A percentile compares a stretch with the other conserved stretches of the same genome.
These are phyloP conservation scores for Fusarium sp. DNA, from an alignment of 2,329 filamentous ascomycete species.

Conservation along the genomic window DNA sequence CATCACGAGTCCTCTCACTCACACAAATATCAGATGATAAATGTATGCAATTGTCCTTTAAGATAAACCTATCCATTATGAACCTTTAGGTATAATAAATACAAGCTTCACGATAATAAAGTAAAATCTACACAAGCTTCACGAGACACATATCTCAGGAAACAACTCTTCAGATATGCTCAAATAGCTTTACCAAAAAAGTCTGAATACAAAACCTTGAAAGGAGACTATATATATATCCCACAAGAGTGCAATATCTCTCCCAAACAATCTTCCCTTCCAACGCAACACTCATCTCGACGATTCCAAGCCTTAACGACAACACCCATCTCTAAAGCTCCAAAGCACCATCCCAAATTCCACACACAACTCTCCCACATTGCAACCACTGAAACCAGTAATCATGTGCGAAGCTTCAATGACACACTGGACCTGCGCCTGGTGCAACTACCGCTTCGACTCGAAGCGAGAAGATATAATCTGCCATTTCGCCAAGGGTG, in stretches of 20 bases:
- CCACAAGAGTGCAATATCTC: background rate
- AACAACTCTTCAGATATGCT: background rate
- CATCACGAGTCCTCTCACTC: too few relatives aligned
- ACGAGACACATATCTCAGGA: background rate
- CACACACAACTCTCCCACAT: too few relatives aligned
- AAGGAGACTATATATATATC: background rate
- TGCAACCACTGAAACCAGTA: background rate
- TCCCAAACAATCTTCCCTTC: background rate
- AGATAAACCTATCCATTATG: background rate
- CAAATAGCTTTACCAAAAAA: background rate
- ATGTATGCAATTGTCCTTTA: too few relatives aligned
- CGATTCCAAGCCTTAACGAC: too few relatives aligned
- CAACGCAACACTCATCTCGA: background rate
- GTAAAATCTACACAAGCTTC: background rate
- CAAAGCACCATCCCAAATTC: too few relatives aligned
- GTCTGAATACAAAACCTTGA: background rate
- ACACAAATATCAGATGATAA: too few relatives aligned
- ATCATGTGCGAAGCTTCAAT: background rate
- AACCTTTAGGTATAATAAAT: background rate
- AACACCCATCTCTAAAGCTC: background rate
- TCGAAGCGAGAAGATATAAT: background rate
- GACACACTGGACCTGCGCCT: conserved; percentile 4
- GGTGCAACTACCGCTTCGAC: background rate
- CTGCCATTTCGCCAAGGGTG: background rate
- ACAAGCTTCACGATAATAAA: background rate